Evolutionary conservation across 1,139 yeast species (phyloP).

Genomic region (Diutina pseudorugosa): DNA sequence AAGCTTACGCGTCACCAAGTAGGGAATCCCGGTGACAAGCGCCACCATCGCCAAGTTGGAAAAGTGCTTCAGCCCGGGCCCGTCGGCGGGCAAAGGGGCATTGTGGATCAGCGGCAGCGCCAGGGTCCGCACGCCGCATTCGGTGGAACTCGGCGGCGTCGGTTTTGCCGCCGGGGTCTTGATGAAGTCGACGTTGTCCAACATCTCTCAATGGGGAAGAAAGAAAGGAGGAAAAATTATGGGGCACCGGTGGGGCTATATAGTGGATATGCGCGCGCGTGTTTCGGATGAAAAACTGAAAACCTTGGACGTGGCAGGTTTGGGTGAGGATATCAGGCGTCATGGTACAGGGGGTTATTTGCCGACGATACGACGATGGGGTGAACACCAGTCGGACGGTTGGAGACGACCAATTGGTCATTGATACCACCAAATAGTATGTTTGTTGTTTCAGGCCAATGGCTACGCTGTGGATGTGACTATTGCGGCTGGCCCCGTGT

Average conservation of each 20-base stretch:
- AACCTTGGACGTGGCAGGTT: neutral
- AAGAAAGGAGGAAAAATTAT: neutral
- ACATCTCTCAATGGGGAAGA: neutral
- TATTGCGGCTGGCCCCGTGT: no score
- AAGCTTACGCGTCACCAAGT: constrained; percentile 46
- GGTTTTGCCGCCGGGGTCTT: constrained; percentile 41
- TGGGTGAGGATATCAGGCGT: neutral
- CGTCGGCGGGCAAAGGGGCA: constrained; percentile 87
- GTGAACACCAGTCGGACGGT: no score
- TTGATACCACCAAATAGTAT: no score
- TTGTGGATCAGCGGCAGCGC: constrained; percentile 66
- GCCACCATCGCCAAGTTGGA: constrained; percentile 46
- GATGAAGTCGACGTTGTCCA: constrained; percentile 21
- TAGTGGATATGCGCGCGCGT: neutral
- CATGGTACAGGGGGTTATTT: neutral
- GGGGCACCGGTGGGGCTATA: neutral
- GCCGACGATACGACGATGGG: no score
- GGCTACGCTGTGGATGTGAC: no score
- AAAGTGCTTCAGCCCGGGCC: constrained; percentile 74
- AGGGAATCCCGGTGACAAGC: constrained; percentile 51
- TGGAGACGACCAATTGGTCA: no score
- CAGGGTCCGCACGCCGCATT: constrained; percentile 51
- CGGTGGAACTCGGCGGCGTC: constrained; percentile 36
- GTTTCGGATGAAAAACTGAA: neutral
- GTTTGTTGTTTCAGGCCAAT: no score